Conservation (phyloP, 768 basidiomycete genomes). For the Zangia roseola region DNA sequence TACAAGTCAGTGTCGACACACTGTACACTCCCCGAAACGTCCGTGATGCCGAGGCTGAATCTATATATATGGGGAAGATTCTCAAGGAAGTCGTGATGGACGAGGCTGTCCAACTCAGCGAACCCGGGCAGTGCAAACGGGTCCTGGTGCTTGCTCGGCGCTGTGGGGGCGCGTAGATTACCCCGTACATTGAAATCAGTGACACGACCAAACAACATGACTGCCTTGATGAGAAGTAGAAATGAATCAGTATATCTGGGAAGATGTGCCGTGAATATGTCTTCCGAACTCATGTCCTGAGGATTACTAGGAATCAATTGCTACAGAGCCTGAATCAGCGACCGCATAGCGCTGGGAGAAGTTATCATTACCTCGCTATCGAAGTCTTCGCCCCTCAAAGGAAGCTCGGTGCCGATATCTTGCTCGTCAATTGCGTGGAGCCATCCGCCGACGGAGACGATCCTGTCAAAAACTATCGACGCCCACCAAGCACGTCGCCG, state of each 20-base stretch:
- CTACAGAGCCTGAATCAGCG: conserved; percentile 38
- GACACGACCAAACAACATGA: conserved; percentile 83
- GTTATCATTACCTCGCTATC: conserved; percentile 58
- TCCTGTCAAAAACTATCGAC: conserved; percentile 84
- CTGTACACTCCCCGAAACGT: conserved; percentile 51
- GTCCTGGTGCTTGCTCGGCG: conserved; percentile 69
- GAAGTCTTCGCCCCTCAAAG: conserved; percentile 72
- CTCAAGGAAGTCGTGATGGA: conserved; percentile 64
- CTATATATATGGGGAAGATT: conserved; percentile 68
- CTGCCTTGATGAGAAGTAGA: conserved; percentile 74
- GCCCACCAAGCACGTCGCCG: conserved; percentile 89
- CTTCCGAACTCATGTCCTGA: conserved; percentile 63
- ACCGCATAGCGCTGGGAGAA: conserved; percentile 1
- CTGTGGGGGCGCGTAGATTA: conserved; percentile 63
- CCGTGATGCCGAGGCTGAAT: conserved; percentile 60
- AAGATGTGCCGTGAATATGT: conserved; percentile 69
- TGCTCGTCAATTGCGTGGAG: conserved; percentile 81
- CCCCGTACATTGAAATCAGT: conserved; percentile 83
- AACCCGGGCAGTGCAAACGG: conserved; percentile 70
- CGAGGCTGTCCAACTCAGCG: conserved; percentile 64
- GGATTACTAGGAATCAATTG: conserved; percentile 64
- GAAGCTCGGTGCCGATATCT: conserved; percentile 82
- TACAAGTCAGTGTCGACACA: conserved; percentile 80
- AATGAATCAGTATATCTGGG: conserved; percentile 82
- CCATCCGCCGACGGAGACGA: conserved; percentile 81